Evolutionary conservation across 208 protist species (phyloP).

Genomic region (Naegleria gruberi): DNA sequence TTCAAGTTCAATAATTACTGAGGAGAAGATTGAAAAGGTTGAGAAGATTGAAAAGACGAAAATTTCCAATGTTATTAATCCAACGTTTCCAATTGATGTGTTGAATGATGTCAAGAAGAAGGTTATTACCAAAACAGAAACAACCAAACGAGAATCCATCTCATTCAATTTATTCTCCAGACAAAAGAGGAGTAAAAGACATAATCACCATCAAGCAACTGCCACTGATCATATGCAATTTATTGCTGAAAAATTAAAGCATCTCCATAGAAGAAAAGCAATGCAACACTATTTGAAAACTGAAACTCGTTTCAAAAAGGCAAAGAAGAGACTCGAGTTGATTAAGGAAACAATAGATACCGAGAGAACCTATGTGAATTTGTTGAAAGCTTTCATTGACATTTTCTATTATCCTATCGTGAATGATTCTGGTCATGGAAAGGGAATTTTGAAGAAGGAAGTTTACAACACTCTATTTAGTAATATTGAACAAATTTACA

Average conservation of each 20-base stretch:
- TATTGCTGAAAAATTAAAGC: neutral
- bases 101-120: no score
- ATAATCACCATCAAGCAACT: neutral
- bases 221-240: neutral
- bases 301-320: neutral
- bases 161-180: neutral
- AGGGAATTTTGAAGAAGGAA: neutral
- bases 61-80: no score
- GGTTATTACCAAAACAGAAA: no score
- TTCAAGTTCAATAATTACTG: no score
- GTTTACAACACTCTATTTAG: neutral
- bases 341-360: slow-evolving; percentile 9
- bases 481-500: slow-evolving; percentile 8
- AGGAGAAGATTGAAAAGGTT: no score
- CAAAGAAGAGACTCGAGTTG: neutral
- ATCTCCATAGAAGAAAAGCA: neutral
- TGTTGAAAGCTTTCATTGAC: neutral
- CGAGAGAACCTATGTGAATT: neutral
- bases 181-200: neutral
- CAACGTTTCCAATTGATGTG: no score
- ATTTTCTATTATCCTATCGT: neutral
- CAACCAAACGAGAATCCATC: neutral
- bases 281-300: neutral
- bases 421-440: neutral
- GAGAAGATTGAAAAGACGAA: no score